Percentiles rank a stretch among this genome's conserved stretches.
These are phyloP conservation scores for Achlya hypogyna DNA, from an alignment of 352 stramenopile genomes.

Conservation along the genomic window DNA sequence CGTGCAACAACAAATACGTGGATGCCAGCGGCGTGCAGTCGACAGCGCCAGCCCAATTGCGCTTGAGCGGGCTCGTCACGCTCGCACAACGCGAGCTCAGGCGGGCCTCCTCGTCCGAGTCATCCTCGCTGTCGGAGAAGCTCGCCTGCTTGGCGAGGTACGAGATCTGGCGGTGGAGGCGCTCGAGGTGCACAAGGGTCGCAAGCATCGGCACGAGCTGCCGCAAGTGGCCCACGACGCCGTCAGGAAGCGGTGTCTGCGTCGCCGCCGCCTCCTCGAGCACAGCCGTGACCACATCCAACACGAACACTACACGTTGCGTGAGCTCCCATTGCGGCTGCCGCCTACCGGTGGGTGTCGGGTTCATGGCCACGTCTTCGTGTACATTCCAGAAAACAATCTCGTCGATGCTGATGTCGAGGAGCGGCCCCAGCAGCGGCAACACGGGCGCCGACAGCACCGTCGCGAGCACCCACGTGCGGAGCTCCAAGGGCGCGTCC, in stretches of 20 bases:
- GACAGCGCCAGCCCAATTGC: neutral
- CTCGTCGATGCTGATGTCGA: slow-evolving; percentile 4
- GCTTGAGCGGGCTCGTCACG: neutral
- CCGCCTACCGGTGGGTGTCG: neutral
- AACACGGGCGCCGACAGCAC: neutral
- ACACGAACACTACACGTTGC: neutral
- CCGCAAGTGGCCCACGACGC: neutral
- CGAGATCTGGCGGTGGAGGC: neutral
- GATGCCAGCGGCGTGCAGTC: neutral
- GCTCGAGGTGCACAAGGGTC: neutral
- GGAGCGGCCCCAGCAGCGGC: neutral
- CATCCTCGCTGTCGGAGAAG: slow-evolving; percentile 2
- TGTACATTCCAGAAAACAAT: neutral
- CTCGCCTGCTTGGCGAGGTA: neutral
- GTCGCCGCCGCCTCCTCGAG: neutral
- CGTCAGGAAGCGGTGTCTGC: neutral
- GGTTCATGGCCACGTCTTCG: neutral
- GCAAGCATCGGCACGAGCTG: neutral
- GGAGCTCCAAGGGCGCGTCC: neutral
- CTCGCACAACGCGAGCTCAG: neutral
- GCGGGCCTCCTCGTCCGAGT: neutral
- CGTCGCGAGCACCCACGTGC: neutral
- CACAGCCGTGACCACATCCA: neutral
- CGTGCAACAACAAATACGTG: neutral
- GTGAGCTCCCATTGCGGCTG: neutral